Evolutionary conservation across 1,284 basidiomycete species (phyloP).

Genomic region (Sanghuangporus sanghuang): DNA sequence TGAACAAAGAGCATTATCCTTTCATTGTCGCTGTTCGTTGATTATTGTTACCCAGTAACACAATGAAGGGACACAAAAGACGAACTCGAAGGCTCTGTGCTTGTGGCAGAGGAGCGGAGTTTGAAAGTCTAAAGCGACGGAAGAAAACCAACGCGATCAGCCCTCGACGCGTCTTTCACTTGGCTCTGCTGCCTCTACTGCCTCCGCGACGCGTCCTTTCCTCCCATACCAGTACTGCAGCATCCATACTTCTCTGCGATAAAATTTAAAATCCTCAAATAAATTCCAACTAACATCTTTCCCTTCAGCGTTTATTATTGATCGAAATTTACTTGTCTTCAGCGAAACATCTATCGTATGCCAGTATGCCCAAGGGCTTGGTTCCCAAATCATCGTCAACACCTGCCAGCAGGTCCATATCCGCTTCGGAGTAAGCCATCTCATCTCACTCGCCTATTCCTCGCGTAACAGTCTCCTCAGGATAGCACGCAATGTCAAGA

Average conservation of each 20-base stretch:
- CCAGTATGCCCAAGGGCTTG: not conserved
- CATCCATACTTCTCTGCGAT: not conserved
- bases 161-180: not conserved
- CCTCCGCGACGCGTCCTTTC: not conserved
- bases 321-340: not conserved
- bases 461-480: constrained; percentile 28
- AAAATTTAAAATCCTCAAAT: no score
- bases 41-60: no score
- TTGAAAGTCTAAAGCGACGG: not conserved
- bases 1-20: no score
- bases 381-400: not conserved
- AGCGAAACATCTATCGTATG: constrained; percentile 1
- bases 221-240: not conserved
- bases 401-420: constrained; percentile 17
- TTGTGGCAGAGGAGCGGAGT: not conserved
- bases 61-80: no score
- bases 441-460: constrained; percentile 20
- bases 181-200: not conserved
- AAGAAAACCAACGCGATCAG: not conserved
- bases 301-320: constrained; percentile 1
- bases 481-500: constrained; percentile 28
- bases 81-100: not conserved
- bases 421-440: constrained; percentile 20
- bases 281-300: constrained; percentile 10
- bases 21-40: no score